Base-by-base conservation (phyloP, 1,139 yeast species). In the Blastobotrys persicus region DNA sequence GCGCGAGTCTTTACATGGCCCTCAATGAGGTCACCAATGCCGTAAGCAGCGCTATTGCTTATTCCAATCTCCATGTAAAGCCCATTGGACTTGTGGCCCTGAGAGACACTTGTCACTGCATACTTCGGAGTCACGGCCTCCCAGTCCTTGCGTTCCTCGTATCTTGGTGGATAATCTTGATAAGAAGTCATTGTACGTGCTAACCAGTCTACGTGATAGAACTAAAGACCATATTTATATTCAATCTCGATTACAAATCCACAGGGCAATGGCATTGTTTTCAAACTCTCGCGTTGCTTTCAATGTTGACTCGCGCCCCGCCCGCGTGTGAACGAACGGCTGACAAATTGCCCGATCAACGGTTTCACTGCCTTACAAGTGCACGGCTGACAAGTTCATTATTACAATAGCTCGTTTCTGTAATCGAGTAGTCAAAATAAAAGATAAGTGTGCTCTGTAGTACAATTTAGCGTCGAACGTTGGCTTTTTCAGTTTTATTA, bases 281-380 rank as follows among this genome's bases (percentile, higher is more conserved):
- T 23, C 28, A 23, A 23, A 34, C 5, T 12, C 16, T 5, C 18
- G 17, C 20, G 20, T 34, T 34, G 39, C 39, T 34, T 17, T 11
- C 39, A 34, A 34, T 34, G 39, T 34, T 34, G 11, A 34, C 14
- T 12, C 34, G 5, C 34, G 34, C 14, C 13, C 14, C 34, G 34
- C 16, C 20, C 4, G 39, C 9, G 19, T 12, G 19, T 18, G 39
- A 9, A 5, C 19, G 16, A 13, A 34, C 39, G 39, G 39, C 39
- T 34, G 39, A 34, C 39, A 34, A 34, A 34, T 34, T 4, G 17
- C 6, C 20, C 16, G 39, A 34, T 34, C 39, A 9, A 11, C 39
- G 12, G 39, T 23, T 9, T 23, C 28, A 23, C 28, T 23, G 5
- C 28, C 28, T 6, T 23, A 23, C 28, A 5, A 9, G 28, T 13